Evolutionary conservation across 2,329 filamentous ascomycete genomes (phyloP).

Genomic region (Cytospora schulzeri): DNA sequence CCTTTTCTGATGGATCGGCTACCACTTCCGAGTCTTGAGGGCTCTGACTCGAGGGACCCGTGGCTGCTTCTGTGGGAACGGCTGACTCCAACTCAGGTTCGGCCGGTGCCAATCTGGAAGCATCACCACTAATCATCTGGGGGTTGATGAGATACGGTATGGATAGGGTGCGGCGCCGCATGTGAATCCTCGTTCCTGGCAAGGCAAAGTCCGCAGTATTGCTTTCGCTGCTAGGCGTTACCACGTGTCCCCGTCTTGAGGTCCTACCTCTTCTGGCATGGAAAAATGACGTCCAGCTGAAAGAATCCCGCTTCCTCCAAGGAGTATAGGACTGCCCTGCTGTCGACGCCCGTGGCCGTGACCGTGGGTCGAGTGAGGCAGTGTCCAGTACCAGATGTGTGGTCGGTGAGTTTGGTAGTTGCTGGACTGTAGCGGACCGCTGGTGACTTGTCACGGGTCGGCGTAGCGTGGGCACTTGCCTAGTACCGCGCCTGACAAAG

Average conservation of each 20-base stretch:
- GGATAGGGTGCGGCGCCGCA: conserved; percentile 31
- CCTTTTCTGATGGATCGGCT: conserved; percentile 40
- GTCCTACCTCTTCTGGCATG: conserved; percentile 45
- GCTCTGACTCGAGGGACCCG: conserved; percentile 15
- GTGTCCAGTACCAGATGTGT: conserved; percentile 29
- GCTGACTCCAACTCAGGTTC: conserved; percentile 20
- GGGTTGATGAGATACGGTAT: conserved; percentile 43
- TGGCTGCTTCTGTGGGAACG: conserved; percentile 17
- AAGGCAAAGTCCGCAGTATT: conserved; percentile 38
- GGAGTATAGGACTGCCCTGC: conserved; percentile 24
- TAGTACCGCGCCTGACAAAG: conserved; percentile 52
- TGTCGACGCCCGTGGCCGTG: conserved; percentile 31
- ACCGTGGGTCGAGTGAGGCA: conserved; percentile 41
- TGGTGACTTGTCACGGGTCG: conserved; percentile 80
- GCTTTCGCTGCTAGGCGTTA: conserved; percentile 32
- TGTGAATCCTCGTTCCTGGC: conserved; percentile 37
- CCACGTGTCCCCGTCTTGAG: conserved; percentile 32
- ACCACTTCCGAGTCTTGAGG: conserved; percentile 17
- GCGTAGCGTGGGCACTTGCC: conserved; percentile 65
- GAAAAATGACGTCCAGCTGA: conserved; percentile 60
- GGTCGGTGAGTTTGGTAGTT: conserved; percentile 38
- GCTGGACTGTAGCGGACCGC: conserved; percentile 69
- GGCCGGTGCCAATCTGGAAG: conserved; percentile 18
- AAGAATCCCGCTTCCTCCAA: conserved; percentile 29
- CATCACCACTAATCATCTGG: conserved; percentile 31